Evolutionary conservation across 176 grass and related monocot genomes (phyloP).

Genomic region (Musa troglodytarum): DNA sequence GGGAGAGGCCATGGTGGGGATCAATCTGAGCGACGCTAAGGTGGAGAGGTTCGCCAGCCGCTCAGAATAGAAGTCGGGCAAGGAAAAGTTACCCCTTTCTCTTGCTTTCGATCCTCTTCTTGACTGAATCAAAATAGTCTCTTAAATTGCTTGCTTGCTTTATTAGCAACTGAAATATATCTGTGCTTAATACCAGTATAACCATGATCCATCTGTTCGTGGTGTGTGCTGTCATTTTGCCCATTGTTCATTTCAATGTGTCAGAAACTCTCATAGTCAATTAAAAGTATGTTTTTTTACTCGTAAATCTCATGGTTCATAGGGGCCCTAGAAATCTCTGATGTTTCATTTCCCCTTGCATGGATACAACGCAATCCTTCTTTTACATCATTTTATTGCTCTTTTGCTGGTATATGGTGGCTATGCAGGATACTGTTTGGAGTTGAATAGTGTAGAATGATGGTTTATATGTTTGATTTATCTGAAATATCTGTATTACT

Average conservation of each 20-base stretch:
- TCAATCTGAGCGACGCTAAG: background rate
- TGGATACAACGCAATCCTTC: too few species aligned
- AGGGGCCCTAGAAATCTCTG: too few species aligned
- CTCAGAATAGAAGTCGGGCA: background rate
- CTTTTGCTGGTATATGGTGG: too few species aligned
- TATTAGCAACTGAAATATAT: background rate
- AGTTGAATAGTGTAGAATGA: too few species aligned
- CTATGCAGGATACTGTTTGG: too few species aligned
- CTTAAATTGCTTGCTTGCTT: background rate
- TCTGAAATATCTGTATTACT: too few species aligned
- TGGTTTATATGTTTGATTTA: too few species aligned
- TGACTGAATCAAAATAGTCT: background rate
- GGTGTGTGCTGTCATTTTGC: background rate
- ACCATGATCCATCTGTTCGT: background rate
- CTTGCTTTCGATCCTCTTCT: background rate
- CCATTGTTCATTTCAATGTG: background rate
- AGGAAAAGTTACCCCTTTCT: background rate
- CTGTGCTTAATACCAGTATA: background rate
- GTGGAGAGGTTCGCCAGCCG: conserved; percentile 3
- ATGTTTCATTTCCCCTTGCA: too few species aligned
- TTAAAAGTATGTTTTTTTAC: too few species aligned
- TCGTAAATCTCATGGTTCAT: too few species aligned
- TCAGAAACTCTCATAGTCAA: too few species aligned
- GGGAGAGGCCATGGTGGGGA: conserved; percentile 1
- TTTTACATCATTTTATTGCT: too few species aligned